Evolutionary conservation across 176 grass and related monocot genomes (phyloP).

Genomic region (Pharus latifolius): DNA sequence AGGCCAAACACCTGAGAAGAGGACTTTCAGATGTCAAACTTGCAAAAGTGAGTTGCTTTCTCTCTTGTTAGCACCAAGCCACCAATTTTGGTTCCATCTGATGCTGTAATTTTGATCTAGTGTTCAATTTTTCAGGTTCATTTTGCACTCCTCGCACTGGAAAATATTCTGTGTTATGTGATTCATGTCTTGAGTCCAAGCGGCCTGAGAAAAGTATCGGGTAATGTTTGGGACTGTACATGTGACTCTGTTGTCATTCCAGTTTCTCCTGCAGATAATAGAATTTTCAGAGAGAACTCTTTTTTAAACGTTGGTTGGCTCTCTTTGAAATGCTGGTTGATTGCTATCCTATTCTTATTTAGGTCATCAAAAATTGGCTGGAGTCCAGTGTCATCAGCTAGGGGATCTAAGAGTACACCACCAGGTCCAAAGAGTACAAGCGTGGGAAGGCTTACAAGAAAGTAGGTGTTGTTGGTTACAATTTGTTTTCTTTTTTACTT

Average conservation of each 20-base stretch:
- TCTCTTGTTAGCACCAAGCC: background rate
- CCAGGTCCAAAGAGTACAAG: slow-evolving; percentile 29
- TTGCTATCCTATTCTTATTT: slow-evolving; percentile 5
- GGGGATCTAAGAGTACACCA: slow-evolving; percentile 26
- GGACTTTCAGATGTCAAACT: slow-evolving; percentile 21
- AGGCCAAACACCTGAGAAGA: slow-evolving; percentile 39
- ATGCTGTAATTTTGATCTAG: background rate
- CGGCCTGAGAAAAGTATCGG: background rate
- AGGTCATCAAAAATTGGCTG: slow-evolving; percentile 25
- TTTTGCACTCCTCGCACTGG: slow-evolving; percentile 29
- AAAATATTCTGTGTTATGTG: slow-evolving; percentile 51
- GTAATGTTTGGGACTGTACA: slow-evolving; percentile 22
- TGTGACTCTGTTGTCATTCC: background rate
- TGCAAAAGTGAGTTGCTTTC: slow-evolving; percentile 34
- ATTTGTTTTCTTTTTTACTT: background rate
- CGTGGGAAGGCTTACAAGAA: slow-evolving; percentile 53
- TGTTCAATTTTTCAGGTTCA: slow-evolving; percentile 18
- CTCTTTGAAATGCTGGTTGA: background rate
- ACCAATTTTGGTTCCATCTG: background rate
- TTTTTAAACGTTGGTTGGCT: background rate
- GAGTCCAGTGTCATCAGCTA: slow-evolving; percentile 17
- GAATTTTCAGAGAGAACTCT: background rate
- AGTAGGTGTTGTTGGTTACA: slow-evolving; percentile 20
- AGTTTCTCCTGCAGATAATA: background rate
- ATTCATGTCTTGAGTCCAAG: slow-evolving; percentile 44